Percentiles rank a stretch among this genome's conserved stretches.
Conservation (phyloP, 1,284 basidiomycete species). For the Rhodotorula sp. region DNA sequence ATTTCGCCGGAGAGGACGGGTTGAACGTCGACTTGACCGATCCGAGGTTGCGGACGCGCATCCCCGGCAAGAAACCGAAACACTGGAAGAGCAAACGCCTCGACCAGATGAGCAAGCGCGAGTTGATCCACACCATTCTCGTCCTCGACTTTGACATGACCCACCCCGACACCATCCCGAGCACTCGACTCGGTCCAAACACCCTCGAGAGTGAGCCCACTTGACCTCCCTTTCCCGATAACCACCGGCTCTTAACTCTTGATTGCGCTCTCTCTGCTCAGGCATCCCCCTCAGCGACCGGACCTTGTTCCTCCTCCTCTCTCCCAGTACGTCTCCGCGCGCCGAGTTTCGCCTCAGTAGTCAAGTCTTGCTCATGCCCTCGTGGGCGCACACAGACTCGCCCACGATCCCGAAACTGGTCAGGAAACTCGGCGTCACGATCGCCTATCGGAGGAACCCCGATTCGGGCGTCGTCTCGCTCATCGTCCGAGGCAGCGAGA, state of each 20-base stretch:
- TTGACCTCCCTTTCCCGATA: background rate
- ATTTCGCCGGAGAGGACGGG: conserved; percentile 6
- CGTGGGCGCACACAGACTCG: conserved; percentile 10
- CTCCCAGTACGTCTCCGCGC: conserved; percentile 19
- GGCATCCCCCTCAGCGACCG: conserved; percentile 23
- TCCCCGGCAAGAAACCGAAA: conserved; percentile 19
- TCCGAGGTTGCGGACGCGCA: conserved; percentile 7
- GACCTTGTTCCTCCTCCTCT: conserved; percentile 34
- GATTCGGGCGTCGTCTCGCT: conserved; percentile 11
- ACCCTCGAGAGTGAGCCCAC: conserved; percentile 11
- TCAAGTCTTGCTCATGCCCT: background rate
- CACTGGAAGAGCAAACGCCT: conserved; percentile 27
- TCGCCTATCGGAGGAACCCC: conserved; percentile 19
- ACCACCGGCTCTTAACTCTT: background rate
- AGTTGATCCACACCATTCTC: conserved; percentile 29
- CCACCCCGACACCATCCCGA: conserved; percentile 23
- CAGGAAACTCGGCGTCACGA: conserved; percentile 13
- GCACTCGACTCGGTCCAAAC: background rate
- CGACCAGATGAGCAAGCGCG: conserved; percentile 33
- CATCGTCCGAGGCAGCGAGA: conserved; percentile 12
- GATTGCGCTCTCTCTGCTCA: background rate
- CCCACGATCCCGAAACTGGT: conserved; percentile 14
- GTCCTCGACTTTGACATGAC: conserved; percentile 27
- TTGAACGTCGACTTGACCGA: conserved; percentile 11
- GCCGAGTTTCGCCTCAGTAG: too few relatives aligned